These are phyloP conservation scores for Xylaria digitata DNA, from an alignment of 2,329 filamentous ascomycete genomes.

Conservation along the genomic window DNA sequence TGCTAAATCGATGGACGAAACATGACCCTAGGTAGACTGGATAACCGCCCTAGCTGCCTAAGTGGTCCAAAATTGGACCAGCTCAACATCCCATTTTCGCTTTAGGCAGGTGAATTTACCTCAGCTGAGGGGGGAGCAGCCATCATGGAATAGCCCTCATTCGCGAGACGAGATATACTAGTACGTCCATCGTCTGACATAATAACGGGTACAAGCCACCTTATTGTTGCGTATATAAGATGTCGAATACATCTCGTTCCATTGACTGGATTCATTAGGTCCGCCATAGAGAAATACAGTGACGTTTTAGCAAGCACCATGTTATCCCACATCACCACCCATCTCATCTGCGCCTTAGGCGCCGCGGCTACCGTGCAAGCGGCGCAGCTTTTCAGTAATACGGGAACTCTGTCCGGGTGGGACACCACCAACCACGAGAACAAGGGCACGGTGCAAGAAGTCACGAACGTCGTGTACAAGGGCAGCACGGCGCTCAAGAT, in stretches of 20 bases:
- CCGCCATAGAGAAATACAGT: not conserved
- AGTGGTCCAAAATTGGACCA: not conserved
- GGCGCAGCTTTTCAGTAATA: conserved; percentile 56
- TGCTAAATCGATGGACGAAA: not conserved
- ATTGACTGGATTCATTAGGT: not conserved
- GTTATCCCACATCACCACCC: conserved; percentile 24
- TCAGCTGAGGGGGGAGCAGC: not conserved
- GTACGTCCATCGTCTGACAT: not conserved
- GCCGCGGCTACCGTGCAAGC: conserved; percentile 47
- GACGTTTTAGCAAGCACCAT: conserved; percentile 19
- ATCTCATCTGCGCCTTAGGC: conserved; percentile 42
- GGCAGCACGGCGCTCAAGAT: conserved; percentile 57
- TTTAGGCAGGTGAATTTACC: conserved; percentile 31
- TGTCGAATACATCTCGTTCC: not conserved
- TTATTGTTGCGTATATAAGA: conserved; percentile 13
- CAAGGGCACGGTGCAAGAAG: conserved; percentile 56
- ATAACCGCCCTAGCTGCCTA: no score
- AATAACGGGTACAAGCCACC: not conserved
- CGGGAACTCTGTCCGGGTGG: conserved; percentile 57
- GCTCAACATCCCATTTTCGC: conserved; percentile 14
- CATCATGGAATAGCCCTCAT: not conserved
- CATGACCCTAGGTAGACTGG: not conserved
- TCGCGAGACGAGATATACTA: not conserved
- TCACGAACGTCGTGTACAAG: conserved; percentile 55
- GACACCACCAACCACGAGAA: conserved; percentile 54